Evolutionary conservation across 2,329 filamentous ascomycete species (phyloP).

Genomic region (Penicillium sp.): DNA sequence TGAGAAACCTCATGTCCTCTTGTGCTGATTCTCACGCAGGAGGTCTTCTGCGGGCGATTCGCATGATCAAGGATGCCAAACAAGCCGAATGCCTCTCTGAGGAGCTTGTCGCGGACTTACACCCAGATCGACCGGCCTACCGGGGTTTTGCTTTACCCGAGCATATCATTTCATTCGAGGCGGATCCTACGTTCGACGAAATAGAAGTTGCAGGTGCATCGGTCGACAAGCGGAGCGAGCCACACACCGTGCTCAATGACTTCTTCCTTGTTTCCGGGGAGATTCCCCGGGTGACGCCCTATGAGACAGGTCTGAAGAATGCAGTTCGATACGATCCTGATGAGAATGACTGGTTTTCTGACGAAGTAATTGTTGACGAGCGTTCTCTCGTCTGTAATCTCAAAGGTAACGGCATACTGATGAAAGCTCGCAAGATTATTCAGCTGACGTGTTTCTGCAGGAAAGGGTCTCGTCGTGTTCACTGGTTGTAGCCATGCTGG

Average conservation of each 20-base stretch:
- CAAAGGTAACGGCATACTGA: slow-evolving; percentile 43
- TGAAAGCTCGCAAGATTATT: neutral
- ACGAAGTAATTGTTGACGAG: slow-evolving; percentile 54
- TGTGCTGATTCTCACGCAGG: slow-evolving; percentile 27
- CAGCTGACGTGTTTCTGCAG: slow-evolving; percentile 27
- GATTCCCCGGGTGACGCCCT: slow-evolving; percentile 51
- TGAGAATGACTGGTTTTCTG: slow-evolving; percentile 47
- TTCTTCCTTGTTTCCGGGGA: slow-evolving; percentile 56
- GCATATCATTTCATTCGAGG: slow-evolving; percentile 51
- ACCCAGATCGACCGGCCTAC: slow-evolving; percentile 53
- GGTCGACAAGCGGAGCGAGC: slow-evolving; percentile 40
- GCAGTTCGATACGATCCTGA: slow-evolving; percentile 47
- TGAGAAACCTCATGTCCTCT: neutral
- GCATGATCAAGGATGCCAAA: slow-evolving; percentile 48
- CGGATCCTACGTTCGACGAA: slow-evolving; percentile 53
- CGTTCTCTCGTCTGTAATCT: slow-evolving; percentile 55
- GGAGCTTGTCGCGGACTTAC: slow-evolving; percentile 49
- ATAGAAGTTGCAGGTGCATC: slow-evolving; percentile 45
- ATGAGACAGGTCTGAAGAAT: slow-evolving; percentile 50
- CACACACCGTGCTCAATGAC: slow-evolving; percentile 50
- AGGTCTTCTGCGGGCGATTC: slow-evolving; percentile 52
- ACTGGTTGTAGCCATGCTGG: slow-evolving; percentile 58
- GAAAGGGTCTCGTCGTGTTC: slow-evolving; percentile 55
- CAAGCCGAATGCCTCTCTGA: slow-evolving; percentile 19
- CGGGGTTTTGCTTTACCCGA: slow-evolving; percentile 48